phyloP scores from a whole-genome alignment of 192 early-diverging fungal genomes.

The Coemansia sp. region DNA sequence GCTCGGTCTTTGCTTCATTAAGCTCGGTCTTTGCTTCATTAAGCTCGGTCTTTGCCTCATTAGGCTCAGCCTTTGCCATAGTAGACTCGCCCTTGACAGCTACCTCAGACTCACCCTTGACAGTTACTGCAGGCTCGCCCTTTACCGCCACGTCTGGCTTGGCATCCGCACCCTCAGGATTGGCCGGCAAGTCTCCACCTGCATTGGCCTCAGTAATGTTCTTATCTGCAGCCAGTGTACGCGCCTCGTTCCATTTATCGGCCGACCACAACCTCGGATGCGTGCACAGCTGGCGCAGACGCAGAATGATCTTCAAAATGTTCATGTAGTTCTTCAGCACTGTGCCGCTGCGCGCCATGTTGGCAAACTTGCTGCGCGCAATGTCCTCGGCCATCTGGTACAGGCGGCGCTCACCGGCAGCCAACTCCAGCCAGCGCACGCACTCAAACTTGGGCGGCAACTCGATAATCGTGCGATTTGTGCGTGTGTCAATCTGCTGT shows the following conservation, averaged over 20 bases:
- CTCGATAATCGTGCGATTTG: conserved; percentile 77
- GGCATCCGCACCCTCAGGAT: neutral
- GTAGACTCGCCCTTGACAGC: neutral
- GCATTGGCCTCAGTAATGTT: conserved; percentile 9
- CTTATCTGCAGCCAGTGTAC: conserved; percentile 28
- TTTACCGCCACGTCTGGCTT: neutral
- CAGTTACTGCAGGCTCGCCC: neutral
- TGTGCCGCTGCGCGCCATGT: conserved; percentile 62
- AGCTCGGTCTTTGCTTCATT: too few species aligned
- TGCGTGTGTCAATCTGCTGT: conserved; percentile 59
- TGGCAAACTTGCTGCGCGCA: conserved; percentile 63
- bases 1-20: too few species aligned
- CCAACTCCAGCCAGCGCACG: conserved; percentile 65
- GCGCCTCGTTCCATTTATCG: conserved; percentile 50
- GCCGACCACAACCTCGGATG: conserved; percentile 60
- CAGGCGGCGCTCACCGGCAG: conserved; percentile 64
- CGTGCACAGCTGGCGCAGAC: conserved; percentile 69
- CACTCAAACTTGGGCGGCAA: conserved; percentile 67
- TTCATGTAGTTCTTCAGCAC: conserved; percentile 67
- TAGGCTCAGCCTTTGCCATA: too few species aligned
- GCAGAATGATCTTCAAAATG: conserved; percentile 56
- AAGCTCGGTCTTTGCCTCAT: too few species aligned
- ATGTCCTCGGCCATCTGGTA: conserved; percentile 69
- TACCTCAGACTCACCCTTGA: neutral
- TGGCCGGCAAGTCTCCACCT: neutral